These are phyloP conservation scores for Pinus taeda DNA, from an alignment of 75 land plant genomes.

Conservation along the genomic window DNA sequence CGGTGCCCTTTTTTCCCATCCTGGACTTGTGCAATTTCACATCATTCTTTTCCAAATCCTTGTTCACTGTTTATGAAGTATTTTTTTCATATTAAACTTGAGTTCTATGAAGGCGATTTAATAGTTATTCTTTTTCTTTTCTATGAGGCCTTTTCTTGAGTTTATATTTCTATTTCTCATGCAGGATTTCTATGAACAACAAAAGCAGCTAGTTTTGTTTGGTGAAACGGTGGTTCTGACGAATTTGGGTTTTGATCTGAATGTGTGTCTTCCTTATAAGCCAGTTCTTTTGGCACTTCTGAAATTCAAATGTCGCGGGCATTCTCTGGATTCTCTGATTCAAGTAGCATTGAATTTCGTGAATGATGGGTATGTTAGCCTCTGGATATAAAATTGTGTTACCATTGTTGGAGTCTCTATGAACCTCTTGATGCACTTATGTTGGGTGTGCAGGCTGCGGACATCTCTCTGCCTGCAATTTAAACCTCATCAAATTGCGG, in stretches of 20 bases:
- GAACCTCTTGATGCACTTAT: background rate
- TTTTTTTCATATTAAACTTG: background rate
- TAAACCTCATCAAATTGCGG: slow-evolving; percentile 65
- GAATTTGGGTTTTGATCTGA: slow-evolving; percentile 84
- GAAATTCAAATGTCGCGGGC: slow-evolving; percentile 78
- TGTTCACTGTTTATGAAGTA: background rate
- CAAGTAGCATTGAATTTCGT: slow-evolving; percentile 97
- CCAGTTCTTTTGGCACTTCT: slow-evolving; percentile 79
- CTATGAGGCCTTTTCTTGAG: background rate
- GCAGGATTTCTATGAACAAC: slow-evolving; percentile 81
- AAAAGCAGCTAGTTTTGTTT: slow-evolving; percentile 63
- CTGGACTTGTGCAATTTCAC: background rate
- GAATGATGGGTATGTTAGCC: slow-evolving; percentile 80
- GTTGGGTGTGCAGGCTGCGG: slow-evolving; percentile 36
- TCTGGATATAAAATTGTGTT: background rate
- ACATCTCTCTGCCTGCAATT: slow-evolving; percentile 80
- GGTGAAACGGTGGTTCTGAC: slow-evolving; percentile 76
- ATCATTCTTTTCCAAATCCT: background rate
- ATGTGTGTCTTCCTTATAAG: slow-evolving; percentile 82
- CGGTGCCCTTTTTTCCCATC: background rate
- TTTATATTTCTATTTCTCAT: background rate
- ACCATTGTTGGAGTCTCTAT: background rate
- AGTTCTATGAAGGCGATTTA: background rate
- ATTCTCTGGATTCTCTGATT: slow-evolving; percentile 63
- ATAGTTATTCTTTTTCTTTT: background rate